Percentiles rank a stretch among this genome's conserved stretches.
These are phyloP conservation scores for Candida sojae DNA, from an alignment of 1,139 yeast genomes.

Conservation along the genomic window DNA sequence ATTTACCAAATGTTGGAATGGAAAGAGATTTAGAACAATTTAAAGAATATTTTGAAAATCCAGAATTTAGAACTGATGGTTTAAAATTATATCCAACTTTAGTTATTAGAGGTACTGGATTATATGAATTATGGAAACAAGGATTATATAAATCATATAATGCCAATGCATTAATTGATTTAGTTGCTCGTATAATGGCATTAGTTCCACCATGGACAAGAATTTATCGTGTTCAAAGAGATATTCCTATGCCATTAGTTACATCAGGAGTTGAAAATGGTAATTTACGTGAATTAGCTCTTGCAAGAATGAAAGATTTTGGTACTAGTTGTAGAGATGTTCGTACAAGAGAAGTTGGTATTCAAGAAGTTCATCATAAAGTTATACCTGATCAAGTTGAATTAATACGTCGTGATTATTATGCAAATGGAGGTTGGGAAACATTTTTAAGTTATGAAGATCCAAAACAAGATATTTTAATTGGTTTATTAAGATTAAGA, in stretches of 20 bases:
- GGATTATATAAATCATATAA: slow-evolving; percentile 93
- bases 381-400: slow-evolving; percentile 98
- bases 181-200: slow-evolving; percentile 93
- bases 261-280: slow-evolving; percentile 99
- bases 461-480: slow-evolving; percentile 92
- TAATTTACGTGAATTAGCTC: slow-evolving; percentile 88
- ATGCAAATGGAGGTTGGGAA: slow-evolving; percentile 99
- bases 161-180: slow-evolving; percentile 90
- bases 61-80: slow-evolving; percentile 97
- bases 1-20: slow-evolving; percentile 97
- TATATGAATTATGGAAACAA: slow-evolving; percentile 95
- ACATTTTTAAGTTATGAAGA: slow-evolving; percentile 95
- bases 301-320: slow-evolving; percentile 97
- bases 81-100: slow-evolving; percentile 92
- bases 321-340: slow-evolving; percentile 97
- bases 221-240: slow-evolving; percentile 97
- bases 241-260: slow-evolving; percentile 98
- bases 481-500: slow-evolving; percentile 86
- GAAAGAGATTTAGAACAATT: slow-evolving; percentile 97
- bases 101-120: slow-evolving; percentile 96
- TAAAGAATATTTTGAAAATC: slow-evolving; percentile 93
- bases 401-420: slow-evolving; percentile 89
- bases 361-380: slow-evolving; percentile 96
- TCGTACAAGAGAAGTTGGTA: slow-evolving; percentile 98
- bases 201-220: slow-evolving; percentile 99